phyloP scores from a whole-genome alignment of 495 filamentous ascomycete genomes.

The Neurospora sp. region DNA sequence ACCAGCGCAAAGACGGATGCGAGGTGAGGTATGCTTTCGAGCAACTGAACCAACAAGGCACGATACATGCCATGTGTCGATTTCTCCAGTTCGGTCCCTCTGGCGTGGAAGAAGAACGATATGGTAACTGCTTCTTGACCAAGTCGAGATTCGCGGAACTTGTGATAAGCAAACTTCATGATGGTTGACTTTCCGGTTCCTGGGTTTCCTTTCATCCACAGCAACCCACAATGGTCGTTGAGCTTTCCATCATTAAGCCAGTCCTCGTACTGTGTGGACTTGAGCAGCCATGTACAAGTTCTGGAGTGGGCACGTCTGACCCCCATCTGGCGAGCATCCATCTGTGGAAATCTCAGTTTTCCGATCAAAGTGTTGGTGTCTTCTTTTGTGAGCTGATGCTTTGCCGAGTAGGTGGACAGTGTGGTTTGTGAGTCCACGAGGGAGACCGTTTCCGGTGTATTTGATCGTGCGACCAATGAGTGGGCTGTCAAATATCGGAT shows the following conservation, averaged over 20 bases:
- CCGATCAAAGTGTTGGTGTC: too few species aligned
- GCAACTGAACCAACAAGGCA: constrained; percentile 33
- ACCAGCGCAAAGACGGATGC: too few species aligned
- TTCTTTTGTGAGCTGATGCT: not conserved
- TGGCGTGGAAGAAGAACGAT: constrained; percentile 27
- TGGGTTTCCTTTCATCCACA: constrained; percentile 52
- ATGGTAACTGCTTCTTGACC: not conserved
- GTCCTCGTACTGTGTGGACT: constrained; percentile 26
- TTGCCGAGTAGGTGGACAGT: too few species aligned
- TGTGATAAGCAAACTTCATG: constrained; percentile 18
- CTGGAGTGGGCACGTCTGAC: constrained; percentile 29
- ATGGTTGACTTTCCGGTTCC: constrained; percentile 44
- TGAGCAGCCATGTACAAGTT: constrained; percentile 44
- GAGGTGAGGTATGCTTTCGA: too few species aligned
- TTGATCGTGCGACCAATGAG: not conserved
- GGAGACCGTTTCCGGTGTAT: not conserved
- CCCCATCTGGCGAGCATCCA: constrained; percentile 27
- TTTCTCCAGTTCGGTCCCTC: constrained; percentile 37
- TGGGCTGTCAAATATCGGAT: not conserved
- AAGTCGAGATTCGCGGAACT: not conserved
- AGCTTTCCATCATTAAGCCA: constrained; percentile 37
- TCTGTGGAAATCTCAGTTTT: constrained; percentile 28
- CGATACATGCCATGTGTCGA: constrained; percentile 47
- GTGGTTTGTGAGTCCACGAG: too few species aligned
- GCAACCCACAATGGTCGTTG: constrained; percentile 34